Conservation (phyloP, 345 rosid genomes). For the Abelmoschus esculentus region DNA sequence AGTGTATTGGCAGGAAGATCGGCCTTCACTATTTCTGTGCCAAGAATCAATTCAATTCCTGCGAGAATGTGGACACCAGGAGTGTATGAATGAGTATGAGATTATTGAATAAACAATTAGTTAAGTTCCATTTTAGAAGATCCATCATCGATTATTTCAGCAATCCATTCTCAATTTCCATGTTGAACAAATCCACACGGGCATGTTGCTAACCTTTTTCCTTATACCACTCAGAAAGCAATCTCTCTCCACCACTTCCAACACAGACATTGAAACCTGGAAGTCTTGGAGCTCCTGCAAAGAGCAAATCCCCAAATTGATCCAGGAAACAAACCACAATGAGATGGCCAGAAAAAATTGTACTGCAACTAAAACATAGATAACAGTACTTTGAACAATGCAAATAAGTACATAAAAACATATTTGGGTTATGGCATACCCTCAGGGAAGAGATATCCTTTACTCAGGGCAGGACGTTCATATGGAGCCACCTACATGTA, state of each 20-base stretch:
- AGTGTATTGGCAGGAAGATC: constrained; percentile 72
- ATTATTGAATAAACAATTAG: not conserved
- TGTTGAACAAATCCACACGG: not conserved
- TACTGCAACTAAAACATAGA: not conserved
- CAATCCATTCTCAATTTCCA: not conserved
- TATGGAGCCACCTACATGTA: constrained; percentile 78
- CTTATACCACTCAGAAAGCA: constrained; percentile 81
- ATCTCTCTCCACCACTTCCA: constrained; percentile 95
- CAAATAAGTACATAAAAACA: not conserved
- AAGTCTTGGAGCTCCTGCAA: constrained; percentile 86
- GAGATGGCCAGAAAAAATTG: not conserved
- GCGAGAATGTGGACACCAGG: constrained; percentile 19
- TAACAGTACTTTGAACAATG: not conserved
- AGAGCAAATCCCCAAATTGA: not conserved
- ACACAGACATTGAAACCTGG: constrained; percentile 95
- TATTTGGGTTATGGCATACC: constrained; percentile 30
- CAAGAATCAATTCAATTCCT: constrained; percentile 89
- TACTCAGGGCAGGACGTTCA: constrained; percentile 96
- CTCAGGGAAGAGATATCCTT: constrained; percentile 82
- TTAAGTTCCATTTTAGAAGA: not conserved
- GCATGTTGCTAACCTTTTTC: constrained; percentile 52
- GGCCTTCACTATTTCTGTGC: constrained; percentile 85
- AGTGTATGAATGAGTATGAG: not conserved
- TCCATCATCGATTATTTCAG: not conserved
- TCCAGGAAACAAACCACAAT: not conserved